Evolutionary conservation across 2,329 filamentous ascomycete species (phyloP), one percentile per base, ranked within the genome.

Genomic region (Aspergillus clavatus): DNA sequence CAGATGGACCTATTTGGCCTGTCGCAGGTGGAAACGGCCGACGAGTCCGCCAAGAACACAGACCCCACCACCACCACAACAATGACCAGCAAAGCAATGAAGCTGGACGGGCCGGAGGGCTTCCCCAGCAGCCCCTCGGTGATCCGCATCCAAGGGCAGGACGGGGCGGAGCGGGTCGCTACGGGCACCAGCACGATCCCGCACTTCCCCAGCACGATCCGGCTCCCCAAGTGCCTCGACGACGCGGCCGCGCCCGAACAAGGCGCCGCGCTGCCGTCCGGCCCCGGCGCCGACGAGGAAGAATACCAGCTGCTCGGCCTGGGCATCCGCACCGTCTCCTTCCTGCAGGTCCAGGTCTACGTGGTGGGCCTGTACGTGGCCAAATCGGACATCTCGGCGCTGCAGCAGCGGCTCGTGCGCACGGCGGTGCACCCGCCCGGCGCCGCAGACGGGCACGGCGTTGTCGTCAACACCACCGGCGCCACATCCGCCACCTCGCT

Each of bases 281-380:
- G 57, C 5, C 53, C 70, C 19, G 63, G 63, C 11, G 58, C 72
- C 42, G 67, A 40, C 7, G 71, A 39, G 48, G 50, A 76, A 68
- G 51, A 80, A 58, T 97, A 96, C 66, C 90, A 89, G 18, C 77
- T 97, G 0, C 79, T 97, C 5, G 93, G 93, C 0, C 72, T 96
- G 4, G 93, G 93, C 14, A 84, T 94, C 51, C 81, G 93, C 44
- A 89, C 86, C 1, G 93, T 98, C 24, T 94, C 87, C 19, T 95
- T 97, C 67, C 72, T 97, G 36, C 75, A 81, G 39, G 89, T 98
- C 36, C 84, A 95, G 65, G 93, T 98, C 42, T 98, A 98, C 71
- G 86, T 97, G 14, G 86, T 95, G 0, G 93, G 91, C 12, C 81
- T 94, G 58, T 98, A 98, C 71, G 78, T 97, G 21, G 87, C 89